Percentiles rank a stretch among this genome's conserved stretches.
These are phyloP conservation scores for Trichomonas tenax DNA, from an alignment of 208 protist genomes.

Conservation along the genomic window DNA sequence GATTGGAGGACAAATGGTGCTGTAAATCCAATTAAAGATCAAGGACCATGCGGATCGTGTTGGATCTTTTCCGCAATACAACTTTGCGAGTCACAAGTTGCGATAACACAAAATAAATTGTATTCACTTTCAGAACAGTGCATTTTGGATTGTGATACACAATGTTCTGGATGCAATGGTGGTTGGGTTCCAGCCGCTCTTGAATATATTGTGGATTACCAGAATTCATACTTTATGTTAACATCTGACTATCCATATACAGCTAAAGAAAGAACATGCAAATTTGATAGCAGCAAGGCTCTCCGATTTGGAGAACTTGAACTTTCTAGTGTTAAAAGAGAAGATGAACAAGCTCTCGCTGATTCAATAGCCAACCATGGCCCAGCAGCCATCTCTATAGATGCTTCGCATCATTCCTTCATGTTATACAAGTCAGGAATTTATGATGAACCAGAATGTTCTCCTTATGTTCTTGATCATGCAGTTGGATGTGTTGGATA, in stretches of 20 bases:
- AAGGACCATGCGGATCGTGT: constrained; percentile 50
- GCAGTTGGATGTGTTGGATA: constrained; percentile 30
- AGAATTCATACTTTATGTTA: not conserved
- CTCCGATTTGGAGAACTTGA: too few species aligned
- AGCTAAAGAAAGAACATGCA: not conserved
- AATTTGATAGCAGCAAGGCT: not conserved
- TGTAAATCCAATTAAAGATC: constrained; percentile 47
- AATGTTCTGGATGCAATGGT: not conserved
- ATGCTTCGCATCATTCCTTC: not conserved
- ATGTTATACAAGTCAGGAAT: constrained; percentile 29
- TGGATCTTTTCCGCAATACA: constrained; percentile 44
- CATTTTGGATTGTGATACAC: not conserved
- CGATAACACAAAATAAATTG: constrained; percentile 20
- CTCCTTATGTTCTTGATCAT: constrained; percentile 18
- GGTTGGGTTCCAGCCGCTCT: not conserved
- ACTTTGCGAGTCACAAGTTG: constrained; percentile 26
- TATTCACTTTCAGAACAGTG: not conserved
- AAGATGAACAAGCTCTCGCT: not conserved
- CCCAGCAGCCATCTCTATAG: not conserved
- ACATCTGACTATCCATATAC: not conserved
- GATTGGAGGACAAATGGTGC: constrained; percentile 46
- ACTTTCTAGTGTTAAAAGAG: not conserved
- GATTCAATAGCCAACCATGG: not conserved
- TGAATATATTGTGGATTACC: not conserved
- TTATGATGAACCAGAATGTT: constrained; percentile 30